phyloP scores from a whole-genome alignment of 2,329 filamentous ascomycete species.

The Aspergillus fumigatus region DNA sequence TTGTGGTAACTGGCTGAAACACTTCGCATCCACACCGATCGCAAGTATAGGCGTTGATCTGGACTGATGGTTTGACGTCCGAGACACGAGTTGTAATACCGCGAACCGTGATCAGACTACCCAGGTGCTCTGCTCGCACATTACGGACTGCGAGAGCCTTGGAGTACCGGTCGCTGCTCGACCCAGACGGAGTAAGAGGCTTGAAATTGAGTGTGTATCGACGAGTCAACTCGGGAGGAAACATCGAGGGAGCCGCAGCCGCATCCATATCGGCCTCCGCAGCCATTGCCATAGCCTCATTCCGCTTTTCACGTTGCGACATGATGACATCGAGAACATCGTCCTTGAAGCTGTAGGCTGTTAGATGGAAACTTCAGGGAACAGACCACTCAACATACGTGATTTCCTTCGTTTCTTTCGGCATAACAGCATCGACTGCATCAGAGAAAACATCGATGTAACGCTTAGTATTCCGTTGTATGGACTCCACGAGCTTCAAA shows the following conservation, averaged over 20 bases:
- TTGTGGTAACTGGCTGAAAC: slow-evolving; percentile 90
- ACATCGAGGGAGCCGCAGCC: slow-evolving; percentile 66
- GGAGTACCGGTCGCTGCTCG: slow-evolving; percentile 53
- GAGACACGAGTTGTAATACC: slow-evolving; percentile 94
- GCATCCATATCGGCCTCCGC: slow-evolving; percentile 63
- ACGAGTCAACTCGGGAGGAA: slow-evolving; percentile 85
- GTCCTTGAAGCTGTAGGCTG: slow-evolving; percentile 74
- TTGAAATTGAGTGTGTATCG: slow-evolving; percentile 97
- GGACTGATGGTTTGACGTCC: slow-evolving; percentile 95
- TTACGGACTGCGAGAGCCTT: slow-evolving; percentile 85
- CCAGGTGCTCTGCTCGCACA: slow-evolving; percentile 87
- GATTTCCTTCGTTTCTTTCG: slow-evolving; percentile 69
- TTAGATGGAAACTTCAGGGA: slow-evolving; percentile 14
- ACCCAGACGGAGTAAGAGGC: slow-evolving; percentile 69
- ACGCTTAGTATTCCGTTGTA: slow-evolving; percentile 88
- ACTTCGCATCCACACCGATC: slow-evolving; percentile 95
- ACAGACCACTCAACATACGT: slow-evolving; percentile 51
- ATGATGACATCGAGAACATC: slow-evolving; percentile 96
- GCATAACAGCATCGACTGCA: slow-evolving; percentile 83
- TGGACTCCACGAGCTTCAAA: slow-evolving; percentile 66
- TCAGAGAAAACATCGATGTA: slow-evolving; percentile 89
- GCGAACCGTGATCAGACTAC: slow-evolving; percentile 86
- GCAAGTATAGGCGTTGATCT: slow-evolving; percentile 96
- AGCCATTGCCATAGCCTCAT: slow-evolving; percentile 68
- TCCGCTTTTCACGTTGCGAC: slow-evolving; percentile 81